A percentile compares a stretch with the other conserved stretches of the same genome.
These are phyloP conservation scores for Phytophthora sp. DNA, from an alignment of 352 stramenopile species.

Conservation along the genomic window DNA sequence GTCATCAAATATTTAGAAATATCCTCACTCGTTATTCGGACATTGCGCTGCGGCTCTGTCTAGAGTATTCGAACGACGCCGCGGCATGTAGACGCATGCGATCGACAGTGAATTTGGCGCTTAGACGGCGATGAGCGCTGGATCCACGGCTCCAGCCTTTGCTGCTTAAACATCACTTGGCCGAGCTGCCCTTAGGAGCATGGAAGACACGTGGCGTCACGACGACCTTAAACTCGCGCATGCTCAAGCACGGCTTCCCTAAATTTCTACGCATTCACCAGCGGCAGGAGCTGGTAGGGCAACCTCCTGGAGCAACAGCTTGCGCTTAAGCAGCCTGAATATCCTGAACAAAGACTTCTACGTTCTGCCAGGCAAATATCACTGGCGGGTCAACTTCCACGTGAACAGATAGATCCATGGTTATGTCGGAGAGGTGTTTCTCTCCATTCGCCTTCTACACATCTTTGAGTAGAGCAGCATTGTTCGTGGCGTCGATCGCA, in stretches of 20 bases:
- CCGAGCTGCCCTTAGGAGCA: conserved; percentile 4
- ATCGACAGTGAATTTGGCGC: conserved; percentile 16
- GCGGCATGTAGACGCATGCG: conserved; percentile 24
- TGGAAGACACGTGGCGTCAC: conserved; percentile 21
- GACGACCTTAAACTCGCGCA: neutral
- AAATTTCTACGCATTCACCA: conserved; percentile 21
- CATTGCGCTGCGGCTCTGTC: no score
- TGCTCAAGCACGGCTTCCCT: conserved; percentile 27
- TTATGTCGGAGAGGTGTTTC: neutral
- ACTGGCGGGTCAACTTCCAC: conserved; percentile 10
- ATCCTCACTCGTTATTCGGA: no score
- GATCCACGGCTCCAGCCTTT: conserved; percentile 10
- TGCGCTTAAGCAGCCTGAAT: conserved; percentile 22
- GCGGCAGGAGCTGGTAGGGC: conserved; percentile 15
- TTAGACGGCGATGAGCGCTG: conserved; percentile 9
- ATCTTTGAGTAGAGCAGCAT: conserved; percentile 28
- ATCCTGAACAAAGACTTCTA: conserved; percentile 20
- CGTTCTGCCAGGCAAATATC: neutral
- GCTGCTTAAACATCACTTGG: no score
- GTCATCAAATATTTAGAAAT: no score
- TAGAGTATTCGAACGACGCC: neutral
- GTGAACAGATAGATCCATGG: conserved; percentile 11
- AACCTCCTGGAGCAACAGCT: neutral
- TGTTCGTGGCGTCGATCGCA: no score
- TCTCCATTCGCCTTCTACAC: conserved; percentile 21